Conservation (phyloP, 2,329 filamentous ascomycete species). For the Botrytis cinerea region DNA sequence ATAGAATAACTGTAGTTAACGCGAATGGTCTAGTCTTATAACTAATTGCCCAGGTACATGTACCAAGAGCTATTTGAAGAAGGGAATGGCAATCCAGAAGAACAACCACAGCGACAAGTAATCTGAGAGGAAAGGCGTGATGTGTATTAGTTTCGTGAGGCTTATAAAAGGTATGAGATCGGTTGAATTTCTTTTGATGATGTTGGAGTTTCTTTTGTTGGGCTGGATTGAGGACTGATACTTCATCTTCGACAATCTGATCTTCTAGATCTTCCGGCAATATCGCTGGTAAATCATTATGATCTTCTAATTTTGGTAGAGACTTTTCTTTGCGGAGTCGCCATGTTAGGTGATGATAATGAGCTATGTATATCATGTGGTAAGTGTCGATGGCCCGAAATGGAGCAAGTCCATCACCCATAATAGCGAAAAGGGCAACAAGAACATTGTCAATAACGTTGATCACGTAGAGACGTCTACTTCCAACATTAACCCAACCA, state of each 20-base stretch:
- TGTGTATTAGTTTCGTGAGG: slow-evolving; percentile 84
- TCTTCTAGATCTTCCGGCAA: slow-evolving; percentile 32
- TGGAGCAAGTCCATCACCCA: slow-evolving; percentile 70
- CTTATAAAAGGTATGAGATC: slow-evolving; percentile 86
- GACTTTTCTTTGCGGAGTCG: slow-evolving; percentile 56
- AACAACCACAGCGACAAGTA: slow-evolving; percentile 76
- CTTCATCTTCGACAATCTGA: slow-evolving; percentile 46
- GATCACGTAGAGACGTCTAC: slow-evolving; percentile 67
- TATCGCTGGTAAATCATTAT: slow-evolving; percentile 58
- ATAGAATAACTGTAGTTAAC: slow-evolving; percentile 78
- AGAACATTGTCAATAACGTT: slow-evolving; percentile 71
- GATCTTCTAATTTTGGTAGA: slow-evolving; percentile 58
- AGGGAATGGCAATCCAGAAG: slow-evolving; percentile 78
- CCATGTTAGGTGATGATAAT: slow-evolving; percentile 65
- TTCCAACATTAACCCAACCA: slow-evolving; percentile 82
- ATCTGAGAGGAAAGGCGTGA: slow-evolving; percentile 71
- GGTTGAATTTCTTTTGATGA: slow-evolving; percentile 77
- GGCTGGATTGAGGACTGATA: slow-evolving; percentile 61
- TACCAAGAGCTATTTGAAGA: slow-evolving; percentile 77
- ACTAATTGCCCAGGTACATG: slow-evolving; percentile 76
- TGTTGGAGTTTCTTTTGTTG: slow-evolving; percentile 73
- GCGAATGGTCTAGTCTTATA: slow-evolving; percentile 69
- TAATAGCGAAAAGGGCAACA: slow-evolving; percentile 69
- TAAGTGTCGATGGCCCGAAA: slow-evolving; percentile 83
- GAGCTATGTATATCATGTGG: slow-evolving; percentile 69